Conservation (phyloP, 2,329 filamentous ascomycete species). For the Diaporthe helianthi region DNA sequence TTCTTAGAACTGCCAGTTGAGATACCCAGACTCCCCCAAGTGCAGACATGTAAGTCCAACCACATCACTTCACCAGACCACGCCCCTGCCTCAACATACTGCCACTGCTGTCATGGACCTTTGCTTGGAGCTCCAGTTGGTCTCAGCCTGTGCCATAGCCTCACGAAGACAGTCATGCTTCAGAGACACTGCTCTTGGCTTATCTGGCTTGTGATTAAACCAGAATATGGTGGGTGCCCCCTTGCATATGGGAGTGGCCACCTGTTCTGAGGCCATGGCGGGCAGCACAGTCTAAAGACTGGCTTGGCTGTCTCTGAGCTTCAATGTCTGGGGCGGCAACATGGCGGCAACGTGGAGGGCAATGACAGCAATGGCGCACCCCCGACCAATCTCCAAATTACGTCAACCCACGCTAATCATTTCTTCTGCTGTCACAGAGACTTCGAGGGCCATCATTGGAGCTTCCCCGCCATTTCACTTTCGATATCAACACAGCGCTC, state of each 20-base stretch:
- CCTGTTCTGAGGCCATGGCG: background rate
- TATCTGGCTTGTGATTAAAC: background rate
- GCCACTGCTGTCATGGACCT: background rate
- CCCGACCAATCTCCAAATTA: constrained; percentile 29
- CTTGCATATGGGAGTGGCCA: background rate
- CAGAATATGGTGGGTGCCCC: no score
- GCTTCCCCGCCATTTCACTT: constrained; percentile 29
- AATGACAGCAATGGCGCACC: background rate
- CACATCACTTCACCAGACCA: background rate
- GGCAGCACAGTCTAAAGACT: background rate
- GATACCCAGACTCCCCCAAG: constrained; percentile 27
- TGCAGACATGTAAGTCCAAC: constrained; percentile 29
- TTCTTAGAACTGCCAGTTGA: constrained; percentile 16
- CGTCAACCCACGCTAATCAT: constrained; percentile 31
- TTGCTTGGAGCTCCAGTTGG: background rate
- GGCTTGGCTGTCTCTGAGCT: background rate
- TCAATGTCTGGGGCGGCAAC: background rate
- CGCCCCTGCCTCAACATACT: background rate
- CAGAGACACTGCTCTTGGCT: background rate
- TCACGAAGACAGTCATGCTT: background rate
- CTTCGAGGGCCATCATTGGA: constrained; percentile 21
- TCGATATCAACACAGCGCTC: constrained; percentile 21
- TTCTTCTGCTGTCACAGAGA: constrained; percentile 24
- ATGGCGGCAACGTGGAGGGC: constrained; percentile 1
- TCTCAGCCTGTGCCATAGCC: background rate